Conservation (phyloP, 2,329 filamentous ascomycete genomes). For the Stemphylium vesicarium region DNA sequence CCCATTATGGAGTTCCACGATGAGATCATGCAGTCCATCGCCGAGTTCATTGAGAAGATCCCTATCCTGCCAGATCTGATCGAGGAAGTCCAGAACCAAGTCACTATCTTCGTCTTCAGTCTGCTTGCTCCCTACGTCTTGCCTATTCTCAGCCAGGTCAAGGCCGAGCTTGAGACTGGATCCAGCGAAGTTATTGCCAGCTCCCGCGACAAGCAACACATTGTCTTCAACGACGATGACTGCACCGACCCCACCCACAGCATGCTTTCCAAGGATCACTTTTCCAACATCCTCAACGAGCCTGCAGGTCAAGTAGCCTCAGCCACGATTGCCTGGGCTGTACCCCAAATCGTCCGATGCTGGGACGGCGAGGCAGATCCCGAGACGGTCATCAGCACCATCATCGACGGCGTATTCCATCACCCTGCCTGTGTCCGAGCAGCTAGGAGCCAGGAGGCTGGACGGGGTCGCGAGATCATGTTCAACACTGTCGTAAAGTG, state of each 20-base stretch:
- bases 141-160: constrained; percentile 85
- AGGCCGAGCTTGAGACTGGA: constrained; percentile 83
- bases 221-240: constrained; percentile 82
- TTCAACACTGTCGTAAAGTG: constrained; percentile 81
- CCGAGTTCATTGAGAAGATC: constrained; percentile 80
- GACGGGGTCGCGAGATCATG: constrained; percentile 76
- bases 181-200: constrained; percentile 87
- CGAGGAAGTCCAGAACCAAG: constrained; percentile 84
- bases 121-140: constrained; percentile 86
- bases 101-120: constrained; percentile 90
- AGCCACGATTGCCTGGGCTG: constrained; percentile 80
- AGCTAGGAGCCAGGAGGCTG: constrained; percentile 69
- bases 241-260: constrained; percentile 87
- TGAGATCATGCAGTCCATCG: constrained; percentile 80
- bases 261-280: constrained; percentile 96
- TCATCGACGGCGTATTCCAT: constrained; percentile 83
- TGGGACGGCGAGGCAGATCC: constrained; percentile 84
- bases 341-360: constrained; percentile 85
- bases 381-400: constrained; percentile 72
- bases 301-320: constrained; percentile 83
- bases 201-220: constrained; percentile 80
- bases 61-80: constrained; percentile 84
- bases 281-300: constrained; percentile 87
- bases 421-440: constrained; percentile 79
- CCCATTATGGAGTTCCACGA: constrained; percentile 92